Base-by-base conservation (phyloP, 2,329 filamentous ascomycete genomes). In the Botrytis porri region DNA sequence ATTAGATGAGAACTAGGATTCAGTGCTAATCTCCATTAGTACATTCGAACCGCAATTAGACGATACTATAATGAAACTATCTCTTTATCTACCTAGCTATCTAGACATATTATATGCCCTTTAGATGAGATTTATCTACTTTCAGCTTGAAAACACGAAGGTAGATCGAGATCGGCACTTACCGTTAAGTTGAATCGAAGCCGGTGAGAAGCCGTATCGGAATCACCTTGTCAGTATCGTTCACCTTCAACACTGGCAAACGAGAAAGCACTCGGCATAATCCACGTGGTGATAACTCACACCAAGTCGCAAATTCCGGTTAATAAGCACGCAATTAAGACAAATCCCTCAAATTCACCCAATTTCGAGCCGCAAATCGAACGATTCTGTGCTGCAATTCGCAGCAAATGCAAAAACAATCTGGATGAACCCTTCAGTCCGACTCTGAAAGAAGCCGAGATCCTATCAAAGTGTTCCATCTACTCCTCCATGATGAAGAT, bases 11-110 rank as follows among this genome's bases (percentile, higher is more conserved):
- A 43, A 43, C 0, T 2, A 9, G 2, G 16, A 20, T 20, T 20
- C 0, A 1, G 39, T 20, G 10, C 35, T 29, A 0, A 29, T 43
- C 3, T 10, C 22, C 8, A 7, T 43, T 6, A 3, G 7, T 8
- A 41, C 3, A 20, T 18, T 25, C 0, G 18, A 18, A 29, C 1
- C 37, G 16, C 16, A 43, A 20, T 43, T 29, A 43, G 37, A 43
- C 9, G 25, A 63, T 41, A 43, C 16, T 5, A 5, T 20, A 63
- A 2, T 6, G 16, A 41, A 9, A 43, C 20, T 14, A 18, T 6
- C 5, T 25, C 45, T 48, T 20, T 1, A 12, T 25, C 3, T 48
- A 48, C 20, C 45, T 45, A 45, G 43, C 18, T 45, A 20, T 22
- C 22, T 8, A 62, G 25, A 25, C 2, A 7, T 22, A 18, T 18